Evolutionary conservation across 805 yeast species (phyloP).

Genomic region (Pichia heedii): DNA sequence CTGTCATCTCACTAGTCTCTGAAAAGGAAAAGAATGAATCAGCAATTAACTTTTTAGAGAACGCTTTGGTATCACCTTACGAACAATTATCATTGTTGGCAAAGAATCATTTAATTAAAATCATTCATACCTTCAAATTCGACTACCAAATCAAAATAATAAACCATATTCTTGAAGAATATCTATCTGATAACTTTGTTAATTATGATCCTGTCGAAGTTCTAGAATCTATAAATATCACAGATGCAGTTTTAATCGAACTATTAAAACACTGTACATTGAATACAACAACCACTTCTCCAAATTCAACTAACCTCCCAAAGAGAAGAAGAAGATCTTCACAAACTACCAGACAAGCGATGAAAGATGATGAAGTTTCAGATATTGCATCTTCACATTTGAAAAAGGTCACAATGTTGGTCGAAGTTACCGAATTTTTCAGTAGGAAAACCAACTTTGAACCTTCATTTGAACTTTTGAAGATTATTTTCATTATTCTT

Average conservation of each 20-base stretch:
- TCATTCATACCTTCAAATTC: conserved; percentile 48
- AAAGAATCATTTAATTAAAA: conserved; percentile 39
- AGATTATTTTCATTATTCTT: conserved; percentile 44
- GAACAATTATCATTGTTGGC: conserved; percentile 40
- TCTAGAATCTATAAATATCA: conserved; percentile 45
- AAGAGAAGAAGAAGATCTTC: conserved; percentile 83
- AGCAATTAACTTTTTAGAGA: conserved; percentile 54
- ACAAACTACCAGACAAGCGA: conserved; percentile 65
- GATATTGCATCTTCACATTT: conserved; percentile 71
- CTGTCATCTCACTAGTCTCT: conserved; percentile 51
- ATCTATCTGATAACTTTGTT: conserved; percentile 29
- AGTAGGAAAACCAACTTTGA: conserved; percentile 16
- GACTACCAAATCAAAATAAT: conserved; percentile 52
- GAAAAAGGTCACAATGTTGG: conserved; percentile 63
- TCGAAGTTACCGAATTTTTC: conserved; percentile 65
- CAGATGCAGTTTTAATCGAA: conserved; percentile 47
- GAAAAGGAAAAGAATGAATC: conserved; percentile 46
- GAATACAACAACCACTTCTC: conserved; percentile 21
- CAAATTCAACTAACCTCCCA: conserved; percentile 33
- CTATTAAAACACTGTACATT: conserved; percentile 42
- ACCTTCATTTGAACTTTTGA: conserved; percentile 30
- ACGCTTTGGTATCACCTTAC: conserved; percentile 38
- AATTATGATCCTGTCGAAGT: conserved; percentile 47
- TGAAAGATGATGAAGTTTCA: conserved; percentile 62
- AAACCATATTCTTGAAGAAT: conserved; percentile 47